Evolutionary conservation across 2,329 filamentous ascomycete species (phyloP).

Genomic region (Cordyceps cicadae): DNA sequence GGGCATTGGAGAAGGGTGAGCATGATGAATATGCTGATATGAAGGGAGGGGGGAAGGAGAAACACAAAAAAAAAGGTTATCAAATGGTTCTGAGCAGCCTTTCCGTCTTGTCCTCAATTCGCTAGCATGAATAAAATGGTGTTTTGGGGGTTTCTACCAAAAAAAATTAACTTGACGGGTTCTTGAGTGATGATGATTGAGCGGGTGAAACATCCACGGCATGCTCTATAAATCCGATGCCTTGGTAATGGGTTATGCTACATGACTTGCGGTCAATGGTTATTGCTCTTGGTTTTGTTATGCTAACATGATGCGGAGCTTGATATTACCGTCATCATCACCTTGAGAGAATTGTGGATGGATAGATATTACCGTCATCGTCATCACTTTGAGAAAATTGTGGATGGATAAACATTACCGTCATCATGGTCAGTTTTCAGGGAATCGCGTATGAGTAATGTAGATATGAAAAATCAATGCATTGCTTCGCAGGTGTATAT

Average conservation of each 20-base stretch:
- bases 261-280: no score
- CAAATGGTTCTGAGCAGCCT: slow-evolving; percentile 7
- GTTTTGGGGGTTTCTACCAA: slow-evolving; percentile 33
- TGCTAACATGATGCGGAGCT: no score
- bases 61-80: slow-evolving; percentile 2
- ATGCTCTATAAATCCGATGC: no score
- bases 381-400: no score
- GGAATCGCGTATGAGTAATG: not conserved
- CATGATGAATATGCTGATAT: not conserved
- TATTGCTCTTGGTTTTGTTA: no score
- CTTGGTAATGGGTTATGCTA: no score
- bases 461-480: not conserved
- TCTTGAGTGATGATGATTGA: not conserved
- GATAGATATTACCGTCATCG: no score
- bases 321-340: no score
- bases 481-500: not conserved
- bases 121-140: slow-evolving; percentile 36
- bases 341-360: no score
- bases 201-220: no score
- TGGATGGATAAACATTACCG: no score
- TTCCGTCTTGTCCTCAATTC: slow-evolving; percentile 22
- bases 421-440: no score
- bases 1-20: not conserved
- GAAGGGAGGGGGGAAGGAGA: not conserved
- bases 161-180: slow-evolving; percentile 12